phyloP scores from a whole-genome alignment of 164 flowering plant species.

The Echeveria elegans region DNA sequence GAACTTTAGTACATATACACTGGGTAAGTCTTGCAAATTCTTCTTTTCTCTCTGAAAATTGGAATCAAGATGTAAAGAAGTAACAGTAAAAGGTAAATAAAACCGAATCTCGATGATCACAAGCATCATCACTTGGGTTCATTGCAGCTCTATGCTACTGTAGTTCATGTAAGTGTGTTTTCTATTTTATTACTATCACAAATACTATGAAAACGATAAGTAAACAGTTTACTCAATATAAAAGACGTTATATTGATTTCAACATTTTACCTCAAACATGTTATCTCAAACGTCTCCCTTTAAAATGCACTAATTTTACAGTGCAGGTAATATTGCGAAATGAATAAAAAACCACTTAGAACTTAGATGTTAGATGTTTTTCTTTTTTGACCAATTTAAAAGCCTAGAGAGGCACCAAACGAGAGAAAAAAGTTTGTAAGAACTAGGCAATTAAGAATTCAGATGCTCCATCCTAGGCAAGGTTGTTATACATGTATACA shows the following conservation, averaged over 20 bases:
- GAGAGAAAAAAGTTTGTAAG: background rate
- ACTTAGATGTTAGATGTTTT: too few species aligned
- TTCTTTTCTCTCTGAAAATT: slow-evolving; percentile 72
- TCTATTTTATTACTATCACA: background rate
- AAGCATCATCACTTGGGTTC: background rate
- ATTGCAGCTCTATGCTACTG: background rate
- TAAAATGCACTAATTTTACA: too few species aligned
- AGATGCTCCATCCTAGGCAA: background rate
- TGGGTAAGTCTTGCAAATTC: slow-evolving; percentile 75
- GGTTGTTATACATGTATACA: too few species aligned
- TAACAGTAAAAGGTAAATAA: background rate
- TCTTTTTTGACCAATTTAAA: too few species aligned
- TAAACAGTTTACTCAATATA: background rate
- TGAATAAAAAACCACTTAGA: too few species aligned
- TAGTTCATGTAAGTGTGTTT: background rate
- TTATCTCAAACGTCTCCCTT: too few species aligned
- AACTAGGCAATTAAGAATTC: background rate
- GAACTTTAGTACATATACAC: slow-evolving; percentile 76
- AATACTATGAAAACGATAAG: background rate
- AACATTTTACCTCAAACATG: too few species aligned
- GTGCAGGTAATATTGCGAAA: too few species aligned
- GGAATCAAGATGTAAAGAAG: background rate
- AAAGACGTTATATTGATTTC: too few species aligned
- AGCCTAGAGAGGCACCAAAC: background rate
- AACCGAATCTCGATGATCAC: background rate